Evolutionary conservation across 179 eudicot species (phyloP).

Genomic region (Silene coronaria): DNA sequence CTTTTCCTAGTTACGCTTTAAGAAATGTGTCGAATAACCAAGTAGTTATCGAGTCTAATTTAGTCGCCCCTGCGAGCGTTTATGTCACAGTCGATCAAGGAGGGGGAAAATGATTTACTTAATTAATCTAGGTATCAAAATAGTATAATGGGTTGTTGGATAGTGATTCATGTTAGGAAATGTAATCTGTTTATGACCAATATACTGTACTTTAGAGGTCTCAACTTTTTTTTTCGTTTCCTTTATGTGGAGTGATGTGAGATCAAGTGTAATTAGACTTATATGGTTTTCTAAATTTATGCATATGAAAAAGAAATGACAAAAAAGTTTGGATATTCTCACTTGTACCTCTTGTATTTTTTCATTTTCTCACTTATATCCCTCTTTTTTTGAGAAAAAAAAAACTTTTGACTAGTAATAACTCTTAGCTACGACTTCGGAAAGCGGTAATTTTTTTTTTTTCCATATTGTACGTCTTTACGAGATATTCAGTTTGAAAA

Average conservation of each 20-base stretch:
- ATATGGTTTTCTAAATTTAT: background rate
- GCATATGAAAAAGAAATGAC: background rate
- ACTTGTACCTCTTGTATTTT: no score
- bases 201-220: background rate
- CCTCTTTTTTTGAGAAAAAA: no score
- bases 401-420: no score
- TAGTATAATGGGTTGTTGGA: background rate
- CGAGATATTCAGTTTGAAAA: no score
- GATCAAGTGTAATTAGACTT: conserved; percentile 11
- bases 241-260: background rate
- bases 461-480: no score
- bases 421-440: no score
- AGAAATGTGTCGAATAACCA: conserved; percentile 54
- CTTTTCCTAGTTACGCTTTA: conserved; percentile 56
- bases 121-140: background rate
- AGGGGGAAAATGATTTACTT: conserved; percentile 19
- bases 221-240: background rate
- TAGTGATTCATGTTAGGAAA: background rate
- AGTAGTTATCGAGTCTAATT: conserved; percentile 49
- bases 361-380: no score
- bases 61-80: conserved; percentile 37
- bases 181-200: background rate
- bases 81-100: conserved; percentile 60
- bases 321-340: background rate
- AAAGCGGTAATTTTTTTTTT: no score